phyloP scores from a whole-genome alignment of 2,329 filamentous ascomycete genomes.

The Botrytis byssoidea region DNA sequence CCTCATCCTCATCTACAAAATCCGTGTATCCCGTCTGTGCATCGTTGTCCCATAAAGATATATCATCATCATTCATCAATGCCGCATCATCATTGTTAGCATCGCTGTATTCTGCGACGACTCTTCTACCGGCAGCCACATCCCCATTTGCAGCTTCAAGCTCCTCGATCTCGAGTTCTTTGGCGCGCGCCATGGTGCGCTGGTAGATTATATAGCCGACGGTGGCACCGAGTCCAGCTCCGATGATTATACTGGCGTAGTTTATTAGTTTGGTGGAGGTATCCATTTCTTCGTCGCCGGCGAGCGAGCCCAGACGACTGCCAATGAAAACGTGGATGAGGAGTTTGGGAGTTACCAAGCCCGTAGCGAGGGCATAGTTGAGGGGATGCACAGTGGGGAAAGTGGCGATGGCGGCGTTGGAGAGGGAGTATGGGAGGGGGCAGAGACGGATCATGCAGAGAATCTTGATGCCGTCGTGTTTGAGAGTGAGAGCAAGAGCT shows the following conservation, averaged over 20 bases:
- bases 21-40: slow-evolving; percentile 32
- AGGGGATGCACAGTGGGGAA: slow-evolving; percentile 81
- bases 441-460: slow-evolving; percentile 90
- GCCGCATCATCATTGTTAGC: slow-evolving; percentile 31
- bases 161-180: slow-evolving; percentile 49
- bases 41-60: slow-evolving; percentile 38
- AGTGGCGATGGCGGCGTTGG: slow-evolving; percentile 91
- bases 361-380: slow-evolving; percentile 78
- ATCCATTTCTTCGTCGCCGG: slow-evolving; percentile 81
- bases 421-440: slow-evolving; percentile 86
- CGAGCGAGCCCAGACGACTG: slow-evolving; percentile 74
- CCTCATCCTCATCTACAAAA: slow-evolving; percentile 35
- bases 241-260: slow-evolving; percentile 75
- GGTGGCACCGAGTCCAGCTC: slow-evolving; percentile 66
- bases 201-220: slow-evolving; percentile 87
- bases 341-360: slow-evolving; percentile 79
- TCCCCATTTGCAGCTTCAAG: slow-evolving; percentile 29
- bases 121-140: slow-evolving; percentile 8
- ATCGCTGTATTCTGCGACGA: slow-evolving; percentile 30
- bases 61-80: slow-evolving; percentile 39
- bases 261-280: slow-evolving; percentile 74
- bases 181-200: slow-evolving; percentile 62
- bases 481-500: slow-evolving; percentile 81
- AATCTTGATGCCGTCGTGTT: slow-evolving; percentile 85
- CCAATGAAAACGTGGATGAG: slow-evolving; percentile 93